These are phyloP conservation scores for Jacaranda copaia DNA, from an alignment of 257 asterid species.

Conservation along the genomic window DNA sequence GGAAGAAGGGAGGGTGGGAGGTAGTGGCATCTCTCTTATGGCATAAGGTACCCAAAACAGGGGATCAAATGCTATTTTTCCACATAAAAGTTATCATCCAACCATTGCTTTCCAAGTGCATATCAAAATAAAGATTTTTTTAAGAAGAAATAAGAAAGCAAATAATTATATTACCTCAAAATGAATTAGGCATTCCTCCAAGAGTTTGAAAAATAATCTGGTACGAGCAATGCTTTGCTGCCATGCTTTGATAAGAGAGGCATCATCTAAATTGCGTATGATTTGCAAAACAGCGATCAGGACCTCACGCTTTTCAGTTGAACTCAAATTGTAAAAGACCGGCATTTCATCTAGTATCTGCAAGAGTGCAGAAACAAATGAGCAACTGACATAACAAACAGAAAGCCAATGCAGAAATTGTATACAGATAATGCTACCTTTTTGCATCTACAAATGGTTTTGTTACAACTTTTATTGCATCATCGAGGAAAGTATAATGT, in stretches of 20 bases:
- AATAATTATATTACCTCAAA: conserved; percentile 74
- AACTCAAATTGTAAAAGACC: conserved; percentile 93
- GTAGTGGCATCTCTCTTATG: conserved; percentile 8
- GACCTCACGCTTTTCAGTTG: conserved; percentile 93
- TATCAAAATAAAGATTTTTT: conserved; percentile 26
- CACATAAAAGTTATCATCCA: conserved; percentile 9
- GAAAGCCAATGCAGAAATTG: conserved; percentile 29
- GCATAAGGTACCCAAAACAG: background rate
- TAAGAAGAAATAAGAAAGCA: background rate
- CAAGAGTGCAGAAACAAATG: conserved; percentile 42
- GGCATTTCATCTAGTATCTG: conserved; percentile 99
- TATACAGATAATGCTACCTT: background rate
- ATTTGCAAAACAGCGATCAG: conserved; percentile 83
- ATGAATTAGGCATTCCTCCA: conserved; percentile 91
- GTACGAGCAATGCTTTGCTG: conserved; percentile 99
- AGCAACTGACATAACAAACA: conserved; percentile 33
- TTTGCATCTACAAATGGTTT: background rate
- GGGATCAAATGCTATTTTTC: conserved; percentile 22
- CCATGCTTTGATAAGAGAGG: conserved; percentile 97
- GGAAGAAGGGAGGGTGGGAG: background rate
- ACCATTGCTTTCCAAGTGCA: conserved; percentile 1
- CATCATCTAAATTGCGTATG: conserved; percentile 92
- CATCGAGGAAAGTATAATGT: conserved; percentile 6
- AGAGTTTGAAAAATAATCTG: conserved; percentile 94
- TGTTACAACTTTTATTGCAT: background rate